Percentiles rank a stretch among this genome's conserved stretches.
phyloP scores from a whole-genome alignment of 768 basidiomycete species.

The Erythrobasidium yunnanense region DNA sequence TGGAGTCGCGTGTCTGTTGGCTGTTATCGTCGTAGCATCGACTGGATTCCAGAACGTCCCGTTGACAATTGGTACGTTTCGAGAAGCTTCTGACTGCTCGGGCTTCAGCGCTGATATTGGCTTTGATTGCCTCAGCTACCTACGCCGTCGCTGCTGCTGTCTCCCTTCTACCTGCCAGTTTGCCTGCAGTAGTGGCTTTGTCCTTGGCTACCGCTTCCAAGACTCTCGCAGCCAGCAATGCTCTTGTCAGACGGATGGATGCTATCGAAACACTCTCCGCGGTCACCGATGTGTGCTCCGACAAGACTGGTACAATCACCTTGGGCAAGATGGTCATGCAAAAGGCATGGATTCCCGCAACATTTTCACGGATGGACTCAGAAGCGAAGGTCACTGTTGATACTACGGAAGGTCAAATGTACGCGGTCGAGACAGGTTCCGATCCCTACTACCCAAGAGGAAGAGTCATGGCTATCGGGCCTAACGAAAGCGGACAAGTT shows the following conservation, averaged over 20 bases:
- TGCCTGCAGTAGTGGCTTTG: background rate
- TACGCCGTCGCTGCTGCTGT: constrained; percentile 45
- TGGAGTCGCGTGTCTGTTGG: constrained; percentile 39
- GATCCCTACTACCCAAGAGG: constrained; percentile 42
- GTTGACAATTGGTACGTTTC: constrained; percentile 25
- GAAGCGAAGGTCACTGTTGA: constrained; percentile 35
- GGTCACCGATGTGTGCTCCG: constrained; percentile 45
- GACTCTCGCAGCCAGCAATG: constrained; percentile 48
- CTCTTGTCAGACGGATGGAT: constrained; percentile 43
- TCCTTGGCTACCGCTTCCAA: constrained; percentile 48
- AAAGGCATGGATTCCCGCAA: constrained; percentile 44
- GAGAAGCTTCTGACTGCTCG: background rate
- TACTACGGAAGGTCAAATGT: constrained; percentile 33
- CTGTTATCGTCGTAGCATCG: constrained; percentile 43
- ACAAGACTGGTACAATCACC: constrained; percentile 47
- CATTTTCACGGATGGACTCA: constrained; percentile 35
- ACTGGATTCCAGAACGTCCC: constrained; percentile 36
- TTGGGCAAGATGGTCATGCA: constrained; percentile 46
- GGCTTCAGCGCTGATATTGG: constrained; percentile 29
- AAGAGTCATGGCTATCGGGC: constrained; percentile 32
- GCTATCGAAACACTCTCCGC: constrained; percentile 44
- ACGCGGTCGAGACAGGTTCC: constrained; percentile 40
- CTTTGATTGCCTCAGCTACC: constrained; percentile 35
- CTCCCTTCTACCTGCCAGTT: constrained; percentile 42
- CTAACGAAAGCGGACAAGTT: constrained; percentile 25